A percentile compares a stretch with the other conserved stretches of the same genome.
These are phyloP conservation scores for Prunus dulcis DNA, from an alignment of 306 rosid genomes.

Conservation along the genomic window DNA sequence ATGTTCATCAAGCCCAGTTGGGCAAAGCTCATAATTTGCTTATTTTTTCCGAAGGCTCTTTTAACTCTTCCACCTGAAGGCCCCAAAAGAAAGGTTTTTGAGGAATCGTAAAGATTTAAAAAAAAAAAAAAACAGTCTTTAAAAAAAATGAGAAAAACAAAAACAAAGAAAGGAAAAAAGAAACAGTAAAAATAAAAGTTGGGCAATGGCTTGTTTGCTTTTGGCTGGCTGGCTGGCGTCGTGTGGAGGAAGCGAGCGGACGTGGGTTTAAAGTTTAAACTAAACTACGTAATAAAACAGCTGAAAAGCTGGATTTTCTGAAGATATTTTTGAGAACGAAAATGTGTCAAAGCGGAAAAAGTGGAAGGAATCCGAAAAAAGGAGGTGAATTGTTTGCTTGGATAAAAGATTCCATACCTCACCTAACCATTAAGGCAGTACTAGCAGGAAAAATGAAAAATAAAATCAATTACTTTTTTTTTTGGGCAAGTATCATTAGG, in stretches of 20 bases:
- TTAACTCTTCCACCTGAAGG: background rate
- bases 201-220: background rate
- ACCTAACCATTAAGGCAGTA: background rate
- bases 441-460: background rate
- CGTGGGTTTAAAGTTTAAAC: background rate
- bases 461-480: background rate
- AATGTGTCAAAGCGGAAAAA: slow-evolving; percentile 6
- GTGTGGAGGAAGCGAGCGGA: slow-evolving; percentile 7
- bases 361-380: slow-evolving; percentile 3
- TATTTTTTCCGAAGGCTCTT: background rate
- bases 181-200: too few relatives aligned
- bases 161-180: background rate
- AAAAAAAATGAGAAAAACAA: background rate
- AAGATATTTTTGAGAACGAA: background rate
- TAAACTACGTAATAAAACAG: background rate
- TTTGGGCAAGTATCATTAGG: too few relatives aligned
- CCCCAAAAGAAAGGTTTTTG: slow-evolving; percentile 2
- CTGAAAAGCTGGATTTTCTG: slow-evolving; percentile 6
- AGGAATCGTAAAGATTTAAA: background rate
- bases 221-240: slow-evolving; percentile 2
- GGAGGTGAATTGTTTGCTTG: slow-evolving; percentile 1
- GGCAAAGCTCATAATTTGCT: slow-evolving; percentile 17
- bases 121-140: background rate
- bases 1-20: slow-evolving; percentile 42
- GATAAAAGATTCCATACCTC: slow-evolving; percentile 22